These are phyloP conservation scores for Lathyrus aphaca DNA, from an alignment of 306 rosid genomes.

Conservation along the genomic window DNA sequence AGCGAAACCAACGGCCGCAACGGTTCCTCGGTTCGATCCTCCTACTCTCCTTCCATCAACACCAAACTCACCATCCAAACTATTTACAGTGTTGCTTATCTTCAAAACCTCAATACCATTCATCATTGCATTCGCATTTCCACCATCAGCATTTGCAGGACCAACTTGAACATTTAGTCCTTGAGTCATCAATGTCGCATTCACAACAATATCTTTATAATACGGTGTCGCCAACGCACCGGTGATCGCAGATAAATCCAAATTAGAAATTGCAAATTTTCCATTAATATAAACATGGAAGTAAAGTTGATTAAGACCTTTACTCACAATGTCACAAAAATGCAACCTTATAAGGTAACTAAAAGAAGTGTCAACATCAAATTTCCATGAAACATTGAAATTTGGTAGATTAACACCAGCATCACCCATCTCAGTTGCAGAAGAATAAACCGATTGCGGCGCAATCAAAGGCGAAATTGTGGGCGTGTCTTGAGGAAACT, in stretches of 20 bases:
- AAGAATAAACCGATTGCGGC: constrained; percentile 53
- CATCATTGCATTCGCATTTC: constrained; percentile 46
- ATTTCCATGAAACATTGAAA: constrained; percentile 62
- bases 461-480: constrained; percentile 43
- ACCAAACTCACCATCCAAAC: constrained; percentile 67
- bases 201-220: constrained; percentile 61
- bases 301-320: constrained; percentile 49
- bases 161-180: constrained; percentile 56
- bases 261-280: constrained; percentile 43
- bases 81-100: constrained; percentile 56
- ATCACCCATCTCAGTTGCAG: constrained; percentile 50
- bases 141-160: constrained; percentile 31
- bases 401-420: constrained; percentile 41
- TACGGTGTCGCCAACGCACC: constrained; percentile 49
- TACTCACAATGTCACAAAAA: constrained; percentile 64
- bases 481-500: constrained; percentile 37
- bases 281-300: constrained; percentile 56
- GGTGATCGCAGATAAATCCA: constrained; percentile 49
- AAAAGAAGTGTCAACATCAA: constrained; percentile 52
- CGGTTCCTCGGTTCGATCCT: constrained; percentile 45
- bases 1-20: constrained; percentile 62
- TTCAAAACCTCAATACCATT: constrained; percentile 64
- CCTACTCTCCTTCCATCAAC: constrained; percentile 44
- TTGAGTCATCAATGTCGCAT: constrained; percentile 53
- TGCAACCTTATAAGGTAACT: constrained; percentile 56